Evolutionary conservation across 2,329 filamentous ascomycete species (phyloP).

Genomic region (Hypomyces perniciosus): DNA sequence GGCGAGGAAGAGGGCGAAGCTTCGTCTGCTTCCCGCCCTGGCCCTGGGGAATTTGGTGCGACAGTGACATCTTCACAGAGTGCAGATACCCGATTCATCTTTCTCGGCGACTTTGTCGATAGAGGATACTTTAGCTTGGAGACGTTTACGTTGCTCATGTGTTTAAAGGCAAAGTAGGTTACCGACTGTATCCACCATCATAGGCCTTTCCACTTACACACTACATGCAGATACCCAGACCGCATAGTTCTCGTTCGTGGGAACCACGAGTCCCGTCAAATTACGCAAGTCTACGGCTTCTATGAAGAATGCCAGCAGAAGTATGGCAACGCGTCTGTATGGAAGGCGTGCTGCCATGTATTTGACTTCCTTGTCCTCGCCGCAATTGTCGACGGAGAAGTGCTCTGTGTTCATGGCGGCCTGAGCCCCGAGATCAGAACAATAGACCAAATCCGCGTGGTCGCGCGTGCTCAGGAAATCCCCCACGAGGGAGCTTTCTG

Average conservation of each 20-base stretch:
- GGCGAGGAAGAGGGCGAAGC: conserved; percentile 40
- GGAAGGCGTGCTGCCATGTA: conserved; percentile 99
- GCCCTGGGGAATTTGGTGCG: conserved; percentile 28
- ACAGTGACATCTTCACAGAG: conserved; percentile 37
- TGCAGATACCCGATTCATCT: conserved; percentile 52
- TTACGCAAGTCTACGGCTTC: conserved; percentile 98
- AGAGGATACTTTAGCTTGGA: conserved; percentile 96
- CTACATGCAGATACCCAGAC: conserved; percentile 68
- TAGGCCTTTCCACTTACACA: conserved; percentile 16
- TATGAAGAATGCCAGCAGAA: conserved; percentile 98
- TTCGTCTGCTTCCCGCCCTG: conserved; percentile 24
- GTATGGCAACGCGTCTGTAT: conserved; percentile 98
- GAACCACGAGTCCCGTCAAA: conserved; percentile 95
- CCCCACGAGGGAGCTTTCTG: conserved; percentile 98
- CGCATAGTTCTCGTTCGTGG: conserved; percentile 94
- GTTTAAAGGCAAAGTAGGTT: conserved; percentile 68
- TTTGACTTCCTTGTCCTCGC: conserved; percentile 96
- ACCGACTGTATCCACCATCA: background rate
- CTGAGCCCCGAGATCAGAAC: conserved; percentile 87
- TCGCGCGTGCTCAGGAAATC: conserved; percentile 95
- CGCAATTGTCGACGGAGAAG: conserved; percentile 96
- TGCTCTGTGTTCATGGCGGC: conserved; percentile 95
- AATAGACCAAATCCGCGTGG: conserved; percentile 98
- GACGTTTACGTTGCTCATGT: conserved; percentile 95
- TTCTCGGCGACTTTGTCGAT: conserved; percentile 88